Base-by-base conservation (phyloP, 306 rosid species). In the Gastrolobium villosum region DNA sequence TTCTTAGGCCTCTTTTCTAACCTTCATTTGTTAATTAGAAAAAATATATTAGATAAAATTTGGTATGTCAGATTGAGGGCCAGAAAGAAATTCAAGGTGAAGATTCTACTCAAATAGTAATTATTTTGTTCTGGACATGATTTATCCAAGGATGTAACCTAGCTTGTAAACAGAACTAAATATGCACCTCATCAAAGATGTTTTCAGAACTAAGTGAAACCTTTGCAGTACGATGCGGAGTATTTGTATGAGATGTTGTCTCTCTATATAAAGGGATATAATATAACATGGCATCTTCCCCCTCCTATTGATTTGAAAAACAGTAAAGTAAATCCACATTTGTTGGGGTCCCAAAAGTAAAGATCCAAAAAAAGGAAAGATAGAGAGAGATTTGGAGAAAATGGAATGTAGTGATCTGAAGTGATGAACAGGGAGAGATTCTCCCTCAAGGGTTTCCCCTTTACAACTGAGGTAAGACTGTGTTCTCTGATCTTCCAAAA, bases 151-250 rank as follows among this genome's bases (percentile, higher is more conserved):
- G 34, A 61, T 70, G 56, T 44, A 31, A 37, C 62, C 41, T 26
- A 77, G 56, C 52, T 39, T 45, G 71, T 37, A 53, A 44, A 63
- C 10, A 64, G 56, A 67, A 55, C 70, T 72, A 43, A 43, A 54
- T 66, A 31, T 34, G 65, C 65, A 45, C 41, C 36, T n/a, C 44
- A 20, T 52, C 30, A 48, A 40, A 74, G 60, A 81, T 39, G 8
- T 77, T 70, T 39, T 64, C 46, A 34, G 54, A 61, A 76, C 64
- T 65, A 28, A 60, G 64, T 73, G 70, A 52, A 62, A 72, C 45
- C 30, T 41, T 46, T 48, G 44, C 43, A 10, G 41, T 64, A 67
- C 14, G 34, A 61, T 49, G 40, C 60, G 4, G 35, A 76, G 50
- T 71, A 55, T 13, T 78, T 41, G 50, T 32, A 65, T 57, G 31